These are phyloP conservation scores for Herpotrichia juniperi DNA, from an alignment of 2,329 filamentous ascomycete species.

Conservation along the genomic window DNA sequence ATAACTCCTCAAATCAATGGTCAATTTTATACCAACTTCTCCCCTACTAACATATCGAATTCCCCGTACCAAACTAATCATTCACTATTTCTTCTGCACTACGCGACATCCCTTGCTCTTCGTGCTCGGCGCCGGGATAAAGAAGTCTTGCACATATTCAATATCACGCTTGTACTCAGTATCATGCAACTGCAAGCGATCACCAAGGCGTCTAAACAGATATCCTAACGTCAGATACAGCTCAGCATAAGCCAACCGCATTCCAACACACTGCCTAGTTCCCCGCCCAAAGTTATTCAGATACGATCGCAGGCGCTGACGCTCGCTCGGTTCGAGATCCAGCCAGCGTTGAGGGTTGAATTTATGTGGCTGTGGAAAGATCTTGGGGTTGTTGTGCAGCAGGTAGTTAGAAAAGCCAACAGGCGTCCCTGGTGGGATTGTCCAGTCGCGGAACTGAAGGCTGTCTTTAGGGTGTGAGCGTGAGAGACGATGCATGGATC, in stretches of 20 bases:
- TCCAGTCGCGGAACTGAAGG: conserved; percentile 3
- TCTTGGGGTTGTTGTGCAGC: conserved; percentile 22
- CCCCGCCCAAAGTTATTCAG: conserved; percentile 38
- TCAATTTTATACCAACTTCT: too few species aligned
- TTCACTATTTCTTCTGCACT: too few species aligned
- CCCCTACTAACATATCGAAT: too few species aligned
- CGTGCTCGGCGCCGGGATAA: conserved; percentile 29
- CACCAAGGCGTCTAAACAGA: conserved; percentile 17
- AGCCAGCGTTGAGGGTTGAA: conserved; percentile 36
- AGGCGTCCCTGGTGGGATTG: conserved; percentile 15
- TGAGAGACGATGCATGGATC: conserved; percentile 14
- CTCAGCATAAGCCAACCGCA: conserved; percentile 23
- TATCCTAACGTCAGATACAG: conserved; percentile 25
- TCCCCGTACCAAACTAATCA: too few species aligned
- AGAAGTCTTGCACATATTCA: conserved; percentile 31
- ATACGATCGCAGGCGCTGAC: conserved; percentile 23
- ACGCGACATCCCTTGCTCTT: too few species aligned
- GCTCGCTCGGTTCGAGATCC: background rate
- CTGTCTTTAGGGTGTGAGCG: conserved; percentile 10
- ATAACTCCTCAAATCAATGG: too few species aligned
- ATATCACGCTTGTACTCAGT: conserved; percentile 18
- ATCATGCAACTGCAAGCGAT: conserved; percentile 13
- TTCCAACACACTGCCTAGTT: conserved; percentile 34
- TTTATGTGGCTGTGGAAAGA: conserved; percentile 20
- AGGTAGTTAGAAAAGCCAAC: conserved; percentile 33